These are phyloP conservation scores for Astragalus glycyphyllos DNA, from an alignment of 306 rosid species.

Conservation along the genomic window DNA sequence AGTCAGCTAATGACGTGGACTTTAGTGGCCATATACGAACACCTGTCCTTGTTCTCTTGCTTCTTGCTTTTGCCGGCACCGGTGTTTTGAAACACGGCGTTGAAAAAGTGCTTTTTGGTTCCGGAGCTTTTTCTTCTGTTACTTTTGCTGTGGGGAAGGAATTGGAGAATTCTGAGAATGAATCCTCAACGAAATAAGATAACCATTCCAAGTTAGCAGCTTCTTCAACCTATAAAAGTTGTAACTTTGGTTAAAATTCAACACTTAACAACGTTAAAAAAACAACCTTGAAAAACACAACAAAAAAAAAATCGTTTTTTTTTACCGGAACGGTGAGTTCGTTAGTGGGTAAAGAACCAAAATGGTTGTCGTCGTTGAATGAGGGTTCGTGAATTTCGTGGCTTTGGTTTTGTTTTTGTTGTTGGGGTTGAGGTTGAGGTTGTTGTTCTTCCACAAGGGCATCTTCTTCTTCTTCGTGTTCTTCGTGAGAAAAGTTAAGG, in stretches of 20 bases:
- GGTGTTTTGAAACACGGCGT: constrained; percentile 64
- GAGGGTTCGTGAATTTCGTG: constrained; percentile 40
- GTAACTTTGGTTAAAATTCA: constrained; percentile 42
- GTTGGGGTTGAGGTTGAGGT: constrained; percentile 20
- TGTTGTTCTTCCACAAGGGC: constrained; percentile 12
- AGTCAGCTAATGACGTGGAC: constrained; percentile 60
- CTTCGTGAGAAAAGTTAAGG: constrained; percentile 76
- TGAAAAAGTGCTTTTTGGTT: constrained; percentile 14
- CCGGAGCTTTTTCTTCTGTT: constrained; percentile 19
- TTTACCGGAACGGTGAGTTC: constrained; percentile 85
- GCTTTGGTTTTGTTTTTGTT: constrained; percentile 13
- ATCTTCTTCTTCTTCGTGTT: constrained; percentile 45
- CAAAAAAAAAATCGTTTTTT: neutral
- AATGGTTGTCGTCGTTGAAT: constrained; percentile 41
- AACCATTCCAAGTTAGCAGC: constrained; percentile 87
- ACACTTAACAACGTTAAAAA: neutral
- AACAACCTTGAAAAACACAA: neutral
- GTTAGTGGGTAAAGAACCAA: constrained; percentile 49
- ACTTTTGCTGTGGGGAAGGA: constrained; percentile 48
- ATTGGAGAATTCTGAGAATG: constrained; percentile 61
- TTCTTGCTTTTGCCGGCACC: constrained; percentile 81
- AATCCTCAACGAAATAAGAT: constrained; percentile 90
- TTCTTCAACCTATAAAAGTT: constrained; percentile 72
- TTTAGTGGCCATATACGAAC: constrained; percentile 76
- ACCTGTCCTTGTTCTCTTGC: constrained; percentile 73